Percentiles rank a stretch among this genome's conserved stretches.
These are phyloP conservation scores for Debaryomyces sp. DNA, from an alignment of 1,139 yeast genomes.

Conservation along the genomic window DNA sequence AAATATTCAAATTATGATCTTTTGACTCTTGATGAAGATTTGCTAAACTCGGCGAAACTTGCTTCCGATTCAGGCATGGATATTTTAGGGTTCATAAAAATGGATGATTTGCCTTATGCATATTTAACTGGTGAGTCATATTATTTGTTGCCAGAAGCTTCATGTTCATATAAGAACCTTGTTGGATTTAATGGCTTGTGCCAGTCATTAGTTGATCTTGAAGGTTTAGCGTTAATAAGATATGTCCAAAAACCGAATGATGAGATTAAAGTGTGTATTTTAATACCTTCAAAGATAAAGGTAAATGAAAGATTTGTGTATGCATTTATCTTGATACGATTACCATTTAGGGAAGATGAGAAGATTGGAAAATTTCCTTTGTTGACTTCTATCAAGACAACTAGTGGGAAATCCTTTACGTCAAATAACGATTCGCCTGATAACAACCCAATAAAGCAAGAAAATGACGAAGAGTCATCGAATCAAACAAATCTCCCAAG, in stretches of 20 bases:
- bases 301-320: constrained; percentile 22
- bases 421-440: constrained; percentile 5
- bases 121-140: constrained; percentile 61
- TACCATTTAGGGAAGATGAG: constrained; percentile 85
- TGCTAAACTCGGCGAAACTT: constrained; percentile 47
- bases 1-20: constrained; percentile 62
- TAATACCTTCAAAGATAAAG: constrained; percentile 49
- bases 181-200: constrained; percentile 56
- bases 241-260: constrained; percentile 53
- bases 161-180: constrained; percentile 31
- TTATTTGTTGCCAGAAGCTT: constrained; percentile 53
- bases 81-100: constrained; percentile 61
- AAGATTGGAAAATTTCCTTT: constrained; percentile 63
- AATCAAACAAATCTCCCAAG: constrained; percentile 8
- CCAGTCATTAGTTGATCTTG: constrained; percentile 51
- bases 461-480: constrained; percentile 11
- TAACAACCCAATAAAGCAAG: constrained; percentile 8
- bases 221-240: constrained; percentile 61
- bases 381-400: constrained; percentile 33
- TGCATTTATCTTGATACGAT: constrained; percentile 41
- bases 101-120: constrained; percentile 54
- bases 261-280: constrained; percentile 58
- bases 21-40: constrained; percentile 38
- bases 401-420: constrained; percentile 26
- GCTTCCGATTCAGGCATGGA: constrained; percentile 56